Evolutionary conservation across 768 basidiomycete genomes (phyloP).

Genomic region (Russula emetica): DNA sequence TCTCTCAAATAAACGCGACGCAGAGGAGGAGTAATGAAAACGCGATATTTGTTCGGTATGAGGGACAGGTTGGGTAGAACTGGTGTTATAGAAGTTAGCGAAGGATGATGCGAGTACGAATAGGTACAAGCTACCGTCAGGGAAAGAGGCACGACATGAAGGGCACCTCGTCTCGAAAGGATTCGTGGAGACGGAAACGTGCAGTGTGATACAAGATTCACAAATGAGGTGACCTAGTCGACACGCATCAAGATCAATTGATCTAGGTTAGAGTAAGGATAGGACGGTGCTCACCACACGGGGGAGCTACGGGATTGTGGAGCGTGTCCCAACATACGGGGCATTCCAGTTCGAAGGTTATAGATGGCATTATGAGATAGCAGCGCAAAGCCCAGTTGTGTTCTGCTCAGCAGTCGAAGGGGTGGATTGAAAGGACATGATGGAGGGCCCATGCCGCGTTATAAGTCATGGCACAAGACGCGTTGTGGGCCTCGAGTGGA

Average conservation of each 20-base stretch:
- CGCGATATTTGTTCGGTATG: constrained; percentile 22
- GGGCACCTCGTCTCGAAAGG: constrained; percentile 19
- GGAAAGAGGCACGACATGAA: constrained; percentile 20
- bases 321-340: constrained; percentile 23
- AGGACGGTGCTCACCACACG: constrained; percentile 20
- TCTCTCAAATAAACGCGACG: constrained; percentile 21
- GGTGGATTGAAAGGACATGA: neutral
- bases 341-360: constrained; percentile 8
- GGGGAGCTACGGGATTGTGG: constrained; percentile 16
- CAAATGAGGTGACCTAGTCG: constrained; percentile 24
- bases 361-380: neutral
- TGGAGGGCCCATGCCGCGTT: neutral
- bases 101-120: neutral
- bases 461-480: neutral
- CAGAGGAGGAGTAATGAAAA: constrained; percentile 16
- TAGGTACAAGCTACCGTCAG: constrained; percentile 7
- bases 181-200: constrained; percentile 2
- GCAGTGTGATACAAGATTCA: constrained; percentile 4
- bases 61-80: constrained; percentile 11
- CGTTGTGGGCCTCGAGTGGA: constrained; percentile 1
- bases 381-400: neutral
- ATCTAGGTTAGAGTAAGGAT: no score
- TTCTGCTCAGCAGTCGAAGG: neutral
- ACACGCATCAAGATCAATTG: neutral
- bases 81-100: constrained; percentile 4